These are phyloP conservation scores for Xylaria sp. DNA, from an alignment of 2,329 filamentous ascomycete genomes.

Conservation along the genomic window DNA sequence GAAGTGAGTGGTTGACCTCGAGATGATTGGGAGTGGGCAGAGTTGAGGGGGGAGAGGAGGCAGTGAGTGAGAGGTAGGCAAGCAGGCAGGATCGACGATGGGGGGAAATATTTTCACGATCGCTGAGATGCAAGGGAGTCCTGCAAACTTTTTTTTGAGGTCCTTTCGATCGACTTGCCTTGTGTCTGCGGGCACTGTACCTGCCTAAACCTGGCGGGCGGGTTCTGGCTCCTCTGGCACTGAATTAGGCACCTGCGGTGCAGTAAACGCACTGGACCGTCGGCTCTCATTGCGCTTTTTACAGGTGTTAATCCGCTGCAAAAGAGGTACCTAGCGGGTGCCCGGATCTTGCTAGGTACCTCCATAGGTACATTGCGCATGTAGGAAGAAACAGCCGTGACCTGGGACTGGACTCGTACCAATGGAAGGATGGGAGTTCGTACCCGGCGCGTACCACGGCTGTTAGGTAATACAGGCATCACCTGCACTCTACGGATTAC, in stretches of 20 bases:
- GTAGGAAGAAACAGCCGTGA: too few species aligned
- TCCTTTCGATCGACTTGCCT: background rate
- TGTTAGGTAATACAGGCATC: background rate
- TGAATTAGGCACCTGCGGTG: background rate
- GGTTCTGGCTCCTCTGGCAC: background rate
- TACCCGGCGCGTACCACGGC: background rate
- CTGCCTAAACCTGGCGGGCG: too few species aligned
- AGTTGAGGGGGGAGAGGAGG: background rate
- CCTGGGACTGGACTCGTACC: too few species aligned
- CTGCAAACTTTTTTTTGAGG: conserved; percentile 11
- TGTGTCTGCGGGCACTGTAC: background rate
- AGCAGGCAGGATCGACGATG: background rate
- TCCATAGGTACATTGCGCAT: too few species aligned
- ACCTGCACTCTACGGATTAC: background rate
- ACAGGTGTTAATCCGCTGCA: too few species aligned
- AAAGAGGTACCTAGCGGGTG: too few species aligned
- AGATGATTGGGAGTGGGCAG: conserved; percentile 8
- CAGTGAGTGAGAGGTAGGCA: too few species aligned
- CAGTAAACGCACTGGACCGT: too few species aligned
- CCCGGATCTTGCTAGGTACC: too few species aligned
- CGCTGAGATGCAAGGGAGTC: background rate
- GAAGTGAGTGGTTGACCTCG: conserved; percentile 11
- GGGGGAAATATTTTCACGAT: conserved; percentile 14
- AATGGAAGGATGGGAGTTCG: too few species aligned
- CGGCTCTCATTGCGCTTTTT: too few species aligned